These are phyloP conservation scores for Drechslerella coelobrocha DNA, from an alignment of 2,329 filamentous ascomycete genomes.

Conservation along the genomic window DNA sequence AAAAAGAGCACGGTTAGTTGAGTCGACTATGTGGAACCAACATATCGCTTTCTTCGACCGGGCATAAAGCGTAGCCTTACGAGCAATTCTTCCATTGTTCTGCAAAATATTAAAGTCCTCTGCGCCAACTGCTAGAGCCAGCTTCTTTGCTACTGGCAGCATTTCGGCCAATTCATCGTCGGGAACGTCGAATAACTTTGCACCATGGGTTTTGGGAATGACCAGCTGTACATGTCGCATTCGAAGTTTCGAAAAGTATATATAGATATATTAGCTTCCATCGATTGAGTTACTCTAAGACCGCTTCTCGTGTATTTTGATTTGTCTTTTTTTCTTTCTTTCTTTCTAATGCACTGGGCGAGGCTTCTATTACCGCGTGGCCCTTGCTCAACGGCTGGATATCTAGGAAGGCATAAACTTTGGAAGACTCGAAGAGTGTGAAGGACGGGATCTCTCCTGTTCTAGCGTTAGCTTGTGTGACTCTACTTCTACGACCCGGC, in stretches of 20 bases:
- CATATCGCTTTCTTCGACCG: too few relatives aligned
- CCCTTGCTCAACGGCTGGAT: constrained; percentile 88
- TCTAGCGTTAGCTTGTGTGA: too few relatives aligned
- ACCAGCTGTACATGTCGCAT: constrained; percentile 89
- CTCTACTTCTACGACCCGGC: too few relatives aligned
- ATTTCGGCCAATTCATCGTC: constrained; percentile 85
- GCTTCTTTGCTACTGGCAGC: constrained; percentile 84
- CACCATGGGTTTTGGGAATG: constrained; percentile 93
- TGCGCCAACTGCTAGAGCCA: constrained; percentile 77
- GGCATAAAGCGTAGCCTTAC: constrained; percentile 72
- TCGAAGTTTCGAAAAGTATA: too few relatives aligned
- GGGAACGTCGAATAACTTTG: constrained; percentile 88
- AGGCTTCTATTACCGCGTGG: constrained; percentile 91
- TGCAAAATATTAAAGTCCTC: constrained; percentile 91
- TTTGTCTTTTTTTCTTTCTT: too few relatives aligned
- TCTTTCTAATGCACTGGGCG: too few relatives aligned
- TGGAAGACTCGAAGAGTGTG: constrained; percentile 94
- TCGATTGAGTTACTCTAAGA: too few relatives aligned
- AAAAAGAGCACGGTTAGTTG: background rate
- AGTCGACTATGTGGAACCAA: background rate
- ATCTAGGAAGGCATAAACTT: constrained; percentile 93
- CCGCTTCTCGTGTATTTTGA: too few relatives aligned
- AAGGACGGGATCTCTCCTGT: constrained; percentile 85
- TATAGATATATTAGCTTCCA: constrained; percentile 42
- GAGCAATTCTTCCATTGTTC: constrained; percentile 91